Evolutionary conservation across 805 yeast species (phyloP).

Genomic region (Wickerhamiella bombiphila): DNA sequence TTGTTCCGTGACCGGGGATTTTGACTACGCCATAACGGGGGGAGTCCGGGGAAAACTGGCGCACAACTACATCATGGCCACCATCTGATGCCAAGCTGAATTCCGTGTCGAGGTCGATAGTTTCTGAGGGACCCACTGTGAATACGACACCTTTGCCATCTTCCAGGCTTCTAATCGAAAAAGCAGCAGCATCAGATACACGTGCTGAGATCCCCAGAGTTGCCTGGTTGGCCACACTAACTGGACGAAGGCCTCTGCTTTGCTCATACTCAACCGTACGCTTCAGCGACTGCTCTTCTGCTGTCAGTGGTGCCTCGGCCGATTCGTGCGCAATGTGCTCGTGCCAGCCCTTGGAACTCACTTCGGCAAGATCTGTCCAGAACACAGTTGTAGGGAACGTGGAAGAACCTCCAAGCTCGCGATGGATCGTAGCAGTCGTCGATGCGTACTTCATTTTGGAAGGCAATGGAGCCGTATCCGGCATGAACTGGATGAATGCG

Average conservation of each 20-base stretch:
- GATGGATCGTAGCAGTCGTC: constrained; percentile 59
- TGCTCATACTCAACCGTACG: constrained; percentile 1
- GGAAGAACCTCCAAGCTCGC: constrained; percentile 52
- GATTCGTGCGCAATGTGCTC: constrained; percentile 26
- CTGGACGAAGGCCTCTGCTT: constrained; percentile 13
- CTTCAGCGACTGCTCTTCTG: constrained; percentile 38
- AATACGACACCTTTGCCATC: constrained; percentile 11
- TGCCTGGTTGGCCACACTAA: constrained; percentile 14
- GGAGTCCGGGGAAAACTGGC: constrained; percentile 25
- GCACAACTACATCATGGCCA: constrained; percentile 18
- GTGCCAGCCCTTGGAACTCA: constrained; percentile 36
- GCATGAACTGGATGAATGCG: constrained; percentile 68
- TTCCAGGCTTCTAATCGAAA: constrained; percentile 16
- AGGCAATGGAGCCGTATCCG: constrained; percentile 70
- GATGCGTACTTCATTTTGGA: constrained; percentile 91
- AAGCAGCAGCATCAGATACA: constrained; percentile 13
- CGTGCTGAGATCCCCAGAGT: constrained; percentile 14
- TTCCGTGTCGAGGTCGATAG: constrained; percentile 27
- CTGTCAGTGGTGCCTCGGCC: constrained; percentile 37
- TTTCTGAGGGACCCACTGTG: constrained; percentile 40
- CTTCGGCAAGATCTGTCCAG: constrained; percentile 43
- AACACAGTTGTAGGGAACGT: constrained; percentile 36
- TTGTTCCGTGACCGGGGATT: constrained; percentile 22
- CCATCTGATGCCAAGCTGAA: constrained; percentile 8
- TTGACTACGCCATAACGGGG: constrained; percentile 40